Percentiles rank a stretch among this genome's conserved stretches.
Conservation (phyloP, 2,329 filamentous ascomycete genomes). For the Fusarium haematococcum region DNA sequence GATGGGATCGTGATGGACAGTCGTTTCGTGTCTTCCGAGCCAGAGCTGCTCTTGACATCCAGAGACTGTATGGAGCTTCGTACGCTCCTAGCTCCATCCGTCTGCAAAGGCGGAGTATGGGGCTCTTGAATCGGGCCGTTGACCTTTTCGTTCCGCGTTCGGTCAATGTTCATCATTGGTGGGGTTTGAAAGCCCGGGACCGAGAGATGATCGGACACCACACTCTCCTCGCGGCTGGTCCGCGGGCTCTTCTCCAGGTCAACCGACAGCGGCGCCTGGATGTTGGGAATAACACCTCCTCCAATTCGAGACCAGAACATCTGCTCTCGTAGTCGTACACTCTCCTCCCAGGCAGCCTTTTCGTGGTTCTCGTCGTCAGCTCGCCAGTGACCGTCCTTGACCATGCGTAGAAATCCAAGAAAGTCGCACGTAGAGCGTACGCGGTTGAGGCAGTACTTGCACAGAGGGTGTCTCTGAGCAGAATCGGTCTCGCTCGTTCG, state of each 20-base stretch:
- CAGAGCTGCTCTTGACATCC: constrained; percentile 40
- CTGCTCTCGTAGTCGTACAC: constrained; percentile 86
- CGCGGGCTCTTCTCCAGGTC: constrained; percentile 50
- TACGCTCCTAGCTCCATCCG: constrained; percentile 39
- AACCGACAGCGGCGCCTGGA: constrained; percentile 43
- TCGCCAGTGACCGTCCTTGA: constrained; percentile 93
- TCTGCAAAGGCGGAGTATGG: constrained; percentile 48
- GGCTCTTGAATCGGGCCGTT: constrained; percentile 38
- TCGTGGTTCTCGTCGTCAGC: constrained; percentile 86
- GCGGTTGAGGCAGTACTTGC: constrained; percentile 85
- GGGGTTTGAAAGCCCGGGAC: constrained; percentile 39
- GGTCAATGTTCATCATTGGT: constrained; percentile 40
- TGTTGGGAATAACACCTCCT: constrained; percentile 84
- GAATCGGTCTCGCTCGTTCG: constrained; percentile 87
- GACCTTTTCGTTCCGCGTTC: constrained; percentile 22
- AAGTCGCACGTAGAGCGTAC: constrained; percentile 93
- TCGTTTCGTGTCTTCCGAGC: constrained; percentile 42
- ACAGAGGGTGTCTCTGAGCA: constrained; percentile 90
- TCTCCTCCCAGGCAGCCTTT: constrained; percentile 93
- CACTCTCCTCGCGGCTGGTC: constrained; percentile 49
- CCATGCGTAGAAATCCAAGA: constrained; percentile 88
- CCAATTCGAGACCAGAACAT: constrained; percentile 98
- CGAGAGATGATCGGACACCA: constrained; percentile 28
- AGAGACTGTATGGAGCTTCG: constrained; percentile 45
- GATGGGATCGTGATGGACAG: constrained; percentile 46